These are phyloP conservation scores for Carex kokanica DNA, from an alignment of 176 grass and related monocot species.

Conservation along the genomic window DNA sequence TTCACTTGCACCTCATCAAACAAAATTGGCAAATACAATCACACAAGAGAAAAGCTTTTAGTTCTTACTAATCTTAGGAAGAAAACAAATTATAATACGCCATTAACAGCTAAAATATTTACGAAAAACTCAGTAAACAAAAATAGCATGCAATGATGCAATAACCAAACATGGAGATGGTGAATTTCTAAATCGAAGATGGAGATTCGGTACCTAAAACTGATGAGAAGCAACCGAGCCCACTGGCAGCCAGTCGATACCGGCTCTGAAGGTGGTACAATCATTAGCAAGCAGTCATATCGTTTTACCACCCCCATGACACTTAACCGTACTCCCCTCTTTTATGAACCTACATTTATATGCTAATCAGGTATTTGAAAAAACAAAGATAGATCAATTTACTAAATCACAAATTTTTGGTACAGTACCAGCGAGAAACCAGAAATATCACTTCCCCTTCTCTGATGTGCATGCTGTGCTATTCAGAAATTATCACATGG, in stretches of 20 bases:
- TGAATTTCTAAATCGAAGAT: too few relatives aligned
- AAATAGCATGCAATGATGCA: too few relatives aligned
- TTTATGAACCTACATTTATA: constrained; percentile 41
- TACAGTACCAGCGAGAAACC: background rate
- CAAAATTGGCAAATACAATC: too few relatives aligned
- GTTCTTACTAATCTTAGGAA: too few relatives aligned
- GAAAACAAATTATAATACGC: too few relatives aligned
- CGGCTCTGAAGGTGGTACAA: constrained; percentile 78
- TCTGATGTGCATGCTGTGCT: constrained; percentile 78
- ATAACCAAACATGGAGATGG: too few relatives aligned
- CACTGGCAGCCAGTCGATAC: constrained; percentile 85
- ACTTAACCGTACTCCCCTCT: background rate
- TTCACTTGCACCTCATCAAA: too few relatives aligned
- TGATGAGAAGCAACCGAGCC: constrained; percentile 22
- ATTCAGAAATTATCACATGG: constrained; percentile 26
- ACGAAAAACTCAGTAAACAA: too few relatives aligned
- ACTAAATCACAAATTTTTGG: background rate
- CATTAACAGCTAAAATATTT: too few relatives aligned
- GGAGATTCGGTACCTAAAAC: too few relatives aligned
- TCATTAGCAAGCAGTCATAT: constrained; percentile 75
- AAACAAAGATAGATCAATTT: background rate
- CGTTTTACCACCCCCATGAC: constrained; percentile 75
- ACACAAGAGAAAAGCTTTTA: too few relatives aligned
- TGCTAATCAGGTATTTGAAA: background rate
- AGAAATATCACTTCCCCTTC: constrained; percentile 58